These are phyloP conservation scores for Backusella sp. DNA, from an alignment of 192 early-diverging fungal species.

Conservation along the genomic window DNA sequence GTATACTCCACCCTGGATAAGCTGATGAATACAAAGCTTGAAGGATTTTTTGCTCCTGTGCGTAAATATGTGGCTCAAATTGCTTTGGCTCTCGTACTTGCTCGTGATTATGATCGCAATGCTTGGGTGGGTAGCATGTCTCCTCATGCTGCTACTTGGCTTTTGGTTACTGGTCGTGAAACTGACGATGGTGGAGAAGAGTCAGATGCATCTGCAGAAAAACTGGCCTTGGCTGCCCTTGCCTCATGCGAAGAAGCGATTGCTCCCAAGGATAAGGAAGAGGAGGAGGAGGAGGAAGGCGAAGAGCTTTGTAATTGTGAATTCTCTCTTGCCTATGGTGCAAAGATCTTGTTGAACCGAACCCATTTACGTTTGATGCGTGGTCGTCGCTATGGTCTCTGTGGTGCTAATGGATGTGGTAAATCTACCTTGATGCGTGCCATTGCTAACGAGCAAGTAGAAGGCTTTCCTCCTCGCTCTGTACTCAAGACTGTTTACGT, in stretches of 20 bases:
- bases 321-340: constrained; percentile 83
- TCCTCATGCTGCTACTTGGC: constrained; percentile 55
- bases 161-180: constrained; percentile 21
- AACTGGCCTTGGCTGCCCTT: constrained; percentile 48
- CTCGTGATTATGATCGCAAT: constrained; percentile 58
- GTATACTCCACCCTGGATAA: constrained; percentile 51
- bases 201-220: constrained; percentile 49
- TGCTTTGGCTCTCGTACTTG: constrained; percentile 57
- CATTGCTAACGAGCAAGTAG: constrained; percentile 79
- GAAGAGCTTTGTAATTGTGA: constrained; percentile 68
- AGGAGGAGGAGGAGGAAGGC: constrained; percentile 50
- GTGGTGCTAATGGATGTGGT: constrained; percentile 81
- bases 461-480: constrained; percentile 74
- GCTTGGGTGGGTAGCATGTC: constrained; percentile 61
- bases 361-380: constrained; percentile 57
- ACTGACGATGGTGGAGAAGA: neutral
- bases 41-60: constrained; percentile 43
- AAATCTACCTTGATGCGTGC: constrained; percentile 79
- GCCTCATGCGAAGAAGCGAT: constrained; percentile 45
- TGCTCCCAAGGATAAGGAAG: constrained; percentile 25
- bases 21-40: constrained; percentile 50
- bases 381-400: constrained; percentile 81
- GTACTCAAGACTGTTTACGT: constrained; percentile 78
- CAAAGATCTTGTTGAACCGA: constrained; percentile 77
- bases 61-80: constrained; percentile 60